These are phyloP conservation scores for Solanum aculeatissimum DNA, from an alignment of 305 asterid genomes.

Conservation along the genomic window DNA sequence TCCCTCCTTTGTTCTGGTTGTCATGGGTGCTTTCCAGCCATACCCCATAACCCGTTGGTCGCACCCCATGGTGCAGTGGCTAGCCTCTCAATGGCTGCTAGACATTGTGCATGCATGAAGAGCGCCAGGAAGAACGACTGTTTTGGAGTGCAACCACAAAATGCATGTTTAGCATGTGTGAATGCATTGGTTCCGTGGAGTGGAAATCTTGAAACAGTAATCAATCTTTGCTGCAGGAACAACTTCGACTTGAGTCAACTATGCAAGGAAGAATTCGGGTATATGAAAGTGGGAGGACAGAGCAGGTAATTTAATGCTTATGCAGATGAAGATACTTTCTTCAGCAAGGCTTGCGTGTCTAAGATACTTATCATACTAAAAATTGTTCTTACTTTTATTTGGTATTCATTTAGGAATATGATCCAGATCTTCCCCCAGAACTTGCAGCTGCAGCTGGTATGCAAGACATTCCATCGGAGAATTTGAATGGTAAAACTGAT, in stretches of 20 bases:
- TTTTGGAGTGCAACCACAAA: not conserved
- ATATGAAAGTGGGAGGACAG: slow-evolving; percentile 89
- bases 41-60: not conserved
- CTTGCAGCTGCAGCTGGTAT: slow-evolving; percentile 90
- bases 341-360: not conserved
- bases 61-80: not conserved
- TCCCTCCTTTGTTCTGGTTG: not conserved
- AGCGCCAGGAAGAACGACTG: not conserved
- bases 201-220: not conserved
- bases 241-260: slow-evolving; percentile 77
- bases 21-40: not conserved
- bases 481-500: slow-evolving; percentile 41
- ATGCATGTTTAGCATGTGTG: not conserved
- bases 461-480: slow-evolving; percentile 54
- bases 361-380: not conserved
- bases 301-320: slow-evolving; percentile 51
- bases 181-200: not conserved
- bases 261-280: slow-evolving; percentile 97
- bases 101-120: not conserved
- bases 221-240: slow-evolving; percentile 49
- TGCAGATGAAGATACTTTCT: slow-evolving; percentile 2
- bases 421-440: slow-evolving; percentile 99
- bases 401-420: slow-evolving; percentile 59
- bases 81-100: not conserved
- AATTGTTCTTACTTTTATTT: slow-evolving; percentile 1